Percentiles rank a stretch among this genome's conserved stretches.
Evolutionary conservation across 106 monocot genomes (phyloP).

Genomic region (Gastrodia elata): DNA sequence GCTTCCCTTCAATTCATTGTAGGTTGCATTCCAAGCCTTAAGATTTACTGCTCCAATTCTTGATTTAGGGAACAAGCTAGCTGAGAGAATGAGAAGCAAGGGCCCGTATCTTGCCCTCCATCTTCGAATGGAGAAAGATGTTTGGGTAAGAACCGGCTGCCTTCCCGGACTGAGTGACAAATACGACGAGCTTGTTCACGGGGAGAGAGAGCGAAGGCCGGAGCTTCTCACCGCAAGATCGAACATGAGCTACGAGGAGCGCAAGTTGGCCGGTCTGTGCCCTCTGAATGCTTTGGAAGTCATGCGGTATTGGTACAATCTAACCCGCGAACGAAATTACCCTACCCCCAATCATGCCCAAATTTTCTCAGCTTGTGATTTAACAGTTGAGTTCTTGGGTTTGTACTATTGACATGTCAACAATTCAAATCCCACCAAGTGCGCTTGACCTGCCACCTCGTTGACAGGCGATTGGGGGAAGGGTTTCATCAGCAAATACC

Average conservation of each 20-base stretch:
- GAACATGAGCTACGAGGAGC: constrained; percentile 71
- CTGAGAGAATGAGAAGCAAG: constrained; percentile 62
- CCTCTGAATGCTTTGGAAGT: constrained; percentile 75
- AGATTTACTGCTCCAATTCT: constrained; percentile 53
- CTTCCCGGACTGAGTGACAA: constrained; percentile 57
- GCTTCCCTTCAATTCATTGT: background rate
- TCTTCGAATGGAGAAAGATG: constrained; percentile 85
- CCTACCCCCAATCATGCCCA: background rate
- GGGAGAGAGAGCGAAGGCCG: constrained; percentile 57
- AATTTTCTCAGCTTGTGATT: no score
- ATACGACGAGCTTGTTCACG: constrained; percentile 39
- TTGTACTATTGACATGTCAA: no score
- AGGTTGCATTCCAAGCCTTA: constrained; percentile 87
- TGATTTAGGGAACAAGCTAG: constrained; percentile 55
- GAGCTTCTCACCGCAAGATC: constrained; percentile 78
- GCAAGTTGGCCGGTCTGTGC: constrained; percentile 85
- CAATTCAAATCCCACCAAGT: no score
- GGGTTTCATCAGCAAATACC: no score
- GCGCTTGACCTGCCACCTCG: no score
- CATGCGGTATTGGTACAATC: constrained; percentile 29
- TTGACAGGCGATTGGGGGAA: no score
- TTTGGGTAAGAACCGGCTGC: constrained; percentile 87
- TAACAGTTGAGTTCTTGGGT: no score
- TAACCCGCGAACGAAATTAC: background rate
- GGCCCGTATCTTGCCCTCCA: constrained; percentile 86